phyloP scores from a whole-genome alignment of 106 monocot genomes.

The Cymbidium sinense region DNA sequence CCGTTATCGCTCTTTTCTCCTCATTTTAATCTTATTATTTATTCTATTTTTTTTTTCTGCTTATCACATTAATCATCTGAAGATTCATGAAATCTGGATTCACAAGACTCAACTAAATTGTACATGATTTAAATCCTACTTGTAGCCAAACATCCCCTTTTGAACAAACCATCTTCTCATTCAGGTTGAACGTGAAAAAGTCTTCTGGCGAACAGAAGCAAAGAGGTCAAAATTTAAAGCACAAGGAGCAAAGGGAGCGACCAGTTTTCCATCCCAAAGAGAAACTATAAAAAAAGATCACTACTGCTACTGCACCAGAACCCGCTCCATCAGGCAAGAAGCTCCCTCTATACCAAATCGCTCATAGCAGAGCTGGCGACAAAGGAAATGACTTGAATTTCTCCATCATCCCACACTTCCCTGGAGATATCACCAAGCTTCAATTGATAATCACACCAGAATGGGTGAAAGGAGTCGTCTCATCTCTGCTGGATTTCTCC shows the following conservation, averaged over 20 bases:
- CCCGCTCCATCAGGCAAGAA: constrained; percentile 43
- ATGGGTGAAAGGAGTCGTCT: constrained; percentile 64
- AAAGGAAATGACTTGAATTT: constrained; percentile 96
- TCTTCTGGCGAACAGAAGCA: constrained; percentile 57
- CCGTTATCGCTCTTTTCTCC: no score
- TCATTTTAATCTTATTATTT: no score
- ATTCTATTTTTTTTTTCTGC: no score
- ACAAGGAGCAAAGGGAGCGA: constrained; percentile 2
- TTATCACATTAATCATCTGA: no score
- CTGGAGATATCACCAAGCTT: constrained; percentile 53
- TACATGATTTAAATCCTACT: no score
- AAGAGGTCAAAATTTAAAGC: constrained; percentile 11
- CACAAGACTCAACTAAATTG: no score
- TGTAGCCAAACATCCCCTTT: no score
- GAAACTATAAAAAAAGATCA: neutral
- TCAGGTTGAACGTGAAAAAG: constrained; percentile 66
- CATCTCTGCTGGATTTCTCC: constrained; percentile 41
- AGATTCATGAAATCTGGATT: no score
- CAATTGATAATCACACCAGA: constrained; percentile 57
- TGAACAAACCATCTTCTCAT: neutral
- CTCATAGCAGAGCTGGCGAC: constrained; percentile 87
- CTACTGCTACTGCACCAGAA: neutral
- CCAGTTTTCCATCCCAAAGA: neutral
- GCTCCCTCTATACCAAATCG: constrained; percentile 74
- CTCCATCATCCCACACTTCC: constrained; percentile 82